A percentile compares a stretch with the other conserved stretches of the same genome.
Evolutionary conservation across 257 asterid species (phyloP).

Genomic region (Solanum sejunctum): DNA sequence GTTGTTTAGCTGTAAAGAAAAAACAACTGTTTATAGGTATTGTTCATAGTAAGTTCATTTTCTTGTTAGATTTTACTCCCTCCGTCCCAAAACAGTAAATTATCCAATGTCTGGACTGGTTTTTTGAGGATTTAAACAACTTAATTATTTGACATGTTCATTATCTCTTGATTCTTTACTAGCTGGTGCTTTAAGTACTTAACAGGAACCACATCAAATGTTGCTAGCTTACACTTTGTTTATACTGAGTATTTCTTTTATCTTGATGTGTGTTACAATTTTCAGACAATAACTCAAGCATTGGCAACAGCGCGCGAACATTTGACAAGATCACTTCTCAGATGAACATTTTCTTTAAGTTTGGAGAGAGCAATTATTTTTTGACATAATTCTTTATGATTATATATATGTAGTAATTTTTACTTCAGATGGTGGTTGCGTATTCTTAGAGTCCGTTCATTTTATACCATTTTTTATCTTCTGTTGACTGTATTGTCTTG

Average conservation of each 20-base stretch:
- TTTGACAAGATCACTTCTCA: slow-evolving; percentile 60
- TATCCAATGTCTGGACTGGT: not conserved
- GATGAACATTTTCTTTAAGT: slow-evolving; percentile 15
- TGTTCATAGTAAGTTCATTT: not conserved
- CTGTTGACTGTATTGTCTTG: not conserved
- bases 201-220: not conserved
- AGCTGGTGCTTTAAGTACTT: not conserved
- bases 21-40: not conserved
- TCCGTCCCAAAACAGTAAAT: not conserved
- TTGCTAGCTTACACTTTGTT: not conserved
- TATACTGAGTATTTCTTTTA: not conserved
- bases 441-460: not conserved
- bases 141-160: not conserved
- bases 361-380: not conserved
- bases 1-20: not conserved
- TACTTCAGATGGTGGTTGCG: not conserved
- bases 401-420: not conserved
- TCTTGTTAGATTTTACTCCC: not conserved
- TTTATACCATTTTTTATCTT: not conserved
- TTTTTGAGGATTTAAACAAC: not conserved
- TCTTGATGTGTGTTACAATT: not conserved
- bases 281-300: slow-evolving; percentile 68
- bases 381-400: not conserved
- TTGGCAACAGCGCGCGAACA: slow-evolving; percentile 80
- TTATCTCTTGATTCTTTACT: not conserved